Evolutionary conservation across 2,329 filamentous ascomycete species (phyloP), one percentile per base, ranked within the genome.

Genomic region (Penicillium thymicola): DNA sequence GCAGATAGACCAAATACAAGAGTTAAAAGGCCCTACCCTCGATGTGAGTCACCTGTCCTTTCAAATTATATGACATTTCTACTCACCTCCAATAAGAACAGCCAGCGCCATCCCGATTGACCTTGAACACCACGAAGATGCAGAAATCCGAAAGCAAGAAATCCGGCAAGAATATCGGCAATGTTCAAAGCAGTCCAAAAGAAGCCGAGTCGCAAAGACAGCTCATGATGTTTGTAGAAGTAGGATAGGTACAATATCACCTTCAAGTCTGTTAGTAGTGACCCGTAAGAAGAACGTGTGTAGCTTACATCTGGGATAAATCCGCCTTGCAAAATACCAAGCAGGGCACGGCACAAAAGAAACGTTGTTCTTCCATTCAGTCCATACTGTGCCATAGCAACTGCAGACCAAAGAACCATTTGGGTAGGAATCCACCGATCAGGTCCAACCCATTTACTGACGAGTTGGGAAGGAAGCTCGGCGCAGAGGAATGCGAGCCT

Each of bases 191-290:
- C 61, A 3, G 67, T 61, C 53, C 64, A 69, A 51, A 63, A 68
- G 51, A 66, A 68, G 9, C 67, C 59, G 34, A 68, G 57, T 13
- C 70, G 62, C 5, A 81, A 79, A 0, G 87, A 85, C 0, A 90
- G 76, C 68, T 90, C 88, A 46, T 79, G 78, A 2, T 82, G 81
- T 47, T 83, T 90, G 73, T 90, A 90, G 67, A 86, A 91, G 68
- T 90, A 90, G 5, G 82, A 85, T 5, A 90, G 76, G 69, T 86
- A 90, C 0, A 76, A 59, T 23, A 76, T 64, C 27, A 60, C 53
- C 59, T 60, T 16, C 5, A 2, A 16, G 3, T n/a, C 2, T 40
- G 32, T 54, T 18, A 49, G 25, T 6, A 10, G 2, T 30, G 28
- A 11, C 27, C 5, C 4, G 13, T 25, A 9, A 13, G 5, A 9